Evolutionary conservation across 768 basidiomycete genomes (phyloP).

Genomic region (Cyclocybe cylindracea): DNA sequence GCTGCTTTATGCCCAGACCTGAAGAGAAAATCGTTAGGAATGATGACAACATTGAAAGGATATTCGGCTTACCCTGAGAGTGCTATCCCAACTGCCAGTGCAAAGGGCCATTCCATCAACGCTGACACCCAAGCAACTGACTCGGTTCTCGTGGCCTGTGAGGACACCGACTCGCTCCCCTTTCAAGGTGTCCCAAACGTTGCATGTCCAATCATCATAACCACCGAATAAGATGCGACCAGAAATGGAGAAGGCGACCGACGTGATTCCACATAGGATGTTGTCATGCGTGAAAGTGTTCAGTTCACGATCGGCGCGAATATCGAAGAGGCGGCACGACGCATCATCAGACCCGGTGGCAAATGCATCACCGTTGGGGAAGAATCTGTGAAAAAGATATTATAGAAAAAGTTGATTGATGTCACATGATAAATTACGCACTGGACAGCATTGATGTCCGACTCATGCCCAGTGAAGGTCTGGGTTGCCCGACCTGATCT

Average conservation of each 20-base stretch:
- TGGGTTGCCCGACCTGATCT: slow-evolving; percentile 96
- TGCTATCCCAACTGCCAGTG: slow-evolving; percentile 98
- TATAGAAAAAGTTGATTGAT: slow-evolving; percentile 4
- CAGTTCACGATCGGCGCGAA: slow-evolving; percentile 95
- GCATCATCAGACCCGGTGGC: slow-evolving; percentile 99
- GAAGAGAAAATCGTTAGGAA: slow-evolving; percentile 11
- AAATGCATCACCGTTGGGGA: slow-evolving; percentile 99
- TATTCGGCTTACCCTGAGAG: slow-evolving; percentile 73
- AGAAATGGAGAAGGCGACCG: slow-evolving; percentile 97
- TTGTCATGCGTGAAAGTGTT: slow-evolving; percentile 99
- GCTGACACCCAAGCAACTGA: slow-evolving; percentile 94
- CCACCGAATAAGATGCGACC: slow-evolving; percentile 97
- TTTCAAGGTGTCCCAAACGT: slow-evolving; percentile 99
- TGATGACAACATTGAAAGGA: slow-evolving; percentile 5
- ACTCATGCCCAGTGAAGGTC: slow-evolving; percentile 98
- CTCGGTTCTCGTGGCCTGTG: slow-evolving; percentile 97
- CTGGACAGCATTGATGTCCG: slow-evolving; percentile 99
- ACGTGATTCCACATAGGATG: slow-evolving; percentile 98
- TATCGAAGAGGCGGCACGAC: slow-evolving; percentile 96
- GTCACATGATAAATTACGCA: slow-evolving; percentile 43
- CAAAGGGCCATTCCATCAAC: slow-evolving; percentile 98
- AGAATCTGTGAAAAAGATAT: slow-evolving; percentile 67
- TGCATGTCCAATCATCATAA: slow-evolving; percentile 99
- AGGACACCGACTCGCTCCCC: slow-evolving; percentile 97
- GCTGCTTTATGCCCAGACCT: slow-evolving; percentile 82